Percentiles rank a stretch among this genome's conserved stretches.
Evolutionary conservation across 495 filamentous ascomycete species (phyloP).

Genomic region (Penicillium angulare): DNA sequence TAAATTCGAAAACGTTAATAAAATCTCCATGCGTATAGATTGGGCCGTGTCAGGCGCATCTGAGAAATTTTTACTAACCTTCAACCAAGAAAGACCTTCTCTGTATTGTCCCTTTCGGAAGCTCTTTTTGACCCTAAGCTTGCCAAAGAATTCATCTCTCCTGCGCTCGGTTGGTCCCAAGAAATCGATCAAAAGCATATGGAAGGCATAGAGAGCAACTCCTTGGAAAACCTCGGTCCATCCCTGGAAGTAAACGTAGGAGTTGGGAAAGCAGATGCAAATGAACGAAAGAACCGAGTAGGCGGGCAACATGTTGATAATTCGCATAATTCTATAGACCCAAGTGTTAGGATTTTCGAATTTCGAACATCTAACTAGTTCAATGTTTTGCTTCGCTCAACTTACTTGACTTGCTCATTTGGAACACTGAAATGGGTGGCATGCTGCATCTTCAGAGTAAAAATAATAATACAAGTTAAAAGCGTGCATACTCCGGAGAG

Average conservation of each 20-base stretch:
- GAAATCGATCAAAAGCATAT: conserved; percentile 33
- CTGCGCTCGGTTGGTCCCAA: conserved; percentile 19
- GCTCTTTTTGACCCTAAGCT: conserved; percentile 12
- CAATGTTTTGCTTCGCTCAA: not conserved
- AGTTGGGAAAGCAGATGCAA: conserved; percentile 21
- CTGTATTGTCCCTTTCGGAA: conserved; percentile 10
- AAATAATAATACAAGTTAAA: conserved; percentile 17
- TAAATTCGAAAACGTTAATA: not conserved
- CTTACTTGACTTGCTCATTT: conserved; percentile 30
- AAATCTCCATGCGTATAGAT: too few relatives aligned
- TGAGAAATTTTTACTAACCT: conserved; percentile 11
- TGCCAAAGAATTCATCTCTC: conserved; percentile 22
- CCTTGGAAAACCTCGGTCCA: conserved; percentile 31
- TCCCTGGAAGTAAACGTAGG: conserved; percentile 27
- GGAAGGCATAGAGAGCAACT: conserved; percentile 29
- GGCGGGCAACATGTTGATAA: conserved; percentile 20
- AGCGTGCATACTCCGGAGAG: conserved; percentile 24
- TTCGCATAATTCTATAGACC: conserved; percentile 28
- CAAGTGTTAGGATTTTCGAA: not conserved
- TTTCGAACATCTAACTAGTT: not conserved
- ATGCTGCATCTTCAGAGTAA: conserved; percentile 20
- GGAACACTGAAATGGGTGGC: conserved; percentile 29
- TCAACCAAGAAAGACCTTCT: conserved; percentile 18
- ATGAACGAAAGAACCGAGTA: conserved; percentile 31
- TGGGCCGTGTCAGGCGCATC: too few relatives aligned